A percentile compares a stretch with the other conserved stretches of the same genome.
phyloP scores from a whole-genome alignment of 1,284 basidiomycete species.

The Rhodotorula sp. region DNA sequence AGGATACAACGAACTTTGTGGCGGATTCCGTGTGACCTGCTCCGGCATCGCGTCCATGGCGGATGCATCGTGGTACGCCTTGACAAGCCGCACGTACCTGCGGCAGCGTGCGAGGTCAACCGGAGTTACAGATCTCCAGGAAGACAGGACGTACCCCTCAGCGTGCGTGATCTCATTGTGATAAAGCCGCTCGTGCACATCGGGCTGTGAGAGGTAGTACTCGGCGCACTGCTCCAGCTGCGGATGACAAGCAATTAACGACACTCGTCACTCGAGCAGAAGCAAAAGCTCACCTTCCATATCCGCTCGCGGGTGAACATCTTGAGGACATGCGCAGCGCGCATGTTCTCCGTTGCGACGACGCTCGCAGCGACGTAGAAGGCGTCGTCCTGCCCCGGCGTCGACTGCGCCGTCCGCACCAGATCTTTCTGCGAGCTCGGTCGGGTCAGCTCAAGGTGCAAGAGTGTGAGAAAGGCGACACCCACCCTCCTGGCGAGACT shows the following conservation, averaged over 20 bases:
- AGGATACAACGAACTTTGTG: constrained; percentile 16
- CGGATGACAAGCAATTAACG: not conserved
- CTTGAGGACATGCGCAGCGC: constrained; percentile 35
- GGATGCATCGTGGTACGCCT: constrained; percentile 32
- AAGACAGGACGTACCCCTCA: constrained; percentile 17
- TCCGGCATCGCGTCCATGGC: constrained; percentile 40
- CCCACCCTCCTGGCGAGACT: constrained; percentile 32
- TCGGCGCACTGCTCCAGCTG: constrained; percentile 40
- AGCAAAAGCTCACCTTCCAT: constrained; percentile 24
- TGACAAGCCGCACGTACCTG: constrained; percentile 33
- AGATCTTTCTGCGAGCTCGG: constrained; percentile 26
- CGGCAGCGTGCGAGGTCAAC: not conserved
- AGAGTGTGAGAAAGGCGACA: not conserved
- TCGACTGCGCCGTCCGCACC: constrained; percentile 22
- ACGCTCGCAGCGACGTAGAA: constrained; percentile 31
- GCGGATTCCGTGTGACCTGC: constrained; percentile 17
- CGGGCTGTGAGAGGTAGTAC: constrained; percentile 31
- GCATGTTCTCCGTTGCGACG: constrained; percentile 41
- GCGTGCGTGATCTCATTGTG: constrained; percentile 33
- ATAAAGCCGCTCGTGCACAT: constrained; percentile 30
- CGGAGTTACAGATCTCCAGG: not conserved
- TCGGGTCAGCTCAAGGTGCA: no score
- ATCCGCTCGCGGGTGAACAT: constrained; percentile 35
- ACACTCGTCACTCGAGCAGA: accelerated
- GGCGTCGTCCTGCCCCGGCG: constrained; percentile 23